Evolutionary conservation across 768 basidiomycete species (phyloP).

Genomic region (Mycena indigotica): DNA sequence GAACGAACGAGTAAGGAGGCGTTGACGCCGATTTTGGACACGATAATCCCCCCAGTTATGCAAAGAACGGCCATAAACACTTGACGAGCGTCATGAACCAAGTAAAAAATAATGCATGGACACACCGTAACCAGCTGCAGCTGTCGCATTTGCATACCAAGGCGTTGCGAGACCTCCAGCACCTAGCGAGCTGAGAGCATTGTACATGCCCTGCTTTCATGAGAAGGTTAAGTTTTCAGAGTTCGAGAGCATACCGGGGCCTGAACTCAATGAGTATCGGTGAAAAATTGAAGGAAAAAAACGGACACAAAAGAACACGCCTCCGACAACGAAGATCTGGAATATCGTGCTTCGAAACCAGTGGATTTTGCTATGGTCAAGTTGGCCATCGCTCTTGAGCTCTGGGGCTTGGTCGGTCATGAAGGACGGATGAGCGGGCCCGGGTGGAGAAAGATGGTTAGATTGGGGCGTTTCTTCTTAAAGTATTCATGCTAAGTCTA

Average conservation of each 20-base stretch:
- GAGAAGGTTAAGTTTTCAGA: too few species aligned
- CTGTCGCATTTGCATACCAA: conserved; percentile 35
- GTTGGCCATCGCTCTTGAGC: neutral
- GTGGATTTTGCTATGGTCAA: conserved; percentile 25
- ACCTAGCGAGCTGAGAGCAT: conserved; percentile 33
- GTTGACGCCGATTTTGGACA: conserved; percentile 36
- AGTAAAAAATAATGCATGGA: neutral
- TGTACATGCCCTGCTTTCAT: conserved; percentile 37
- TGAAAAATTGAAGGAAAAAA: conserved; percentile 3
- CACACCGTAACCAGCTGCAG: conserved; percentile 34
- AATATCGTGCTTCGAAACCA: conserved; percentile 36
- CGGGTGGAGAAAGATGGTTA: conserved; percentile 9
- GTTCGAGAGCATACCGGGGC: conserved; percentile 25
- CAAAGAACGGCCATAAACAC: conserved; percentile 36
- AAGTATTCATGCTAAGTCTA: too few species aligned
- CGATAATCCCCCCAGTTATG: conserved; percentile 34
- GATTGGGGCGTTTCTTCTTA: neutral
- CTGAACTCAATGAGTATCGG: conserved; percentile 10
- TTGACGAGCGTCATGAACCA: conserved; percentile 1
- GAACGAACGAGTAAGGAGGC: conserved; percentile 26
- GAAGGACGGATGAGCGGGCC: neutral
- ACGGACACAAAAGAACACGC: conserved; percentile 32
- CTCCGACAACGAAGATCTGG: conserved; percentile 35
- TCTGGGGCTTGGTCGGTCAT: conserved; percentile 1
- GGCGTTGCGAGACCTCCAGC: conserved; percentile 37